phyloP scores from a whole-genome alignment of 306 rosid species.

The Prinsepia uniflora region DNA sequence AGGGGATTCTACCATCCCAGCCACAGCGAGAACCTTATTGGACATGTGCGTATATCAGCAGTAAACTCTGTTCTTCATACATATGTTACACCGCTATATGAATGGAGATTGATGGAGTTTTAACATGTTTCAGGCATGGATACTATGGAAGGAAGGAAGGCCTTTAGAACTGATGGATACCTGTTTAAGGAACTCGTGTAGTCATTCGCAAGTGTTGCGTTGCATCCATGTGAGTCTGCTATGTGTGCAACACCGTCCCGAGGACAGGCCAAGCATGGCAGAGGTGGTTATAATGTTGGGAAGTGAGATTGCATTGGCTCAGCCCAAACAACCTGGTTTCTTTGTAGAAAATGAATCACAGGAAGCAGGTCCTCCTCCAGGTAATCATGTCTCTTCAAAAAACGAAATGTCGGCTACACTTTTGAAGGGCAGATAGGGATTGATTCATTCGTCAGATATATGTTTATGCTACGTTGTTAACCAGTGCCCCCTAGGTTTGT shows the following conservation, averaged over 20 bases:
- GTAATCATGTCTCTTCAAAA: constrained; percentile 14
- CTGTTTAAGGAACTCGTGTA: constrained; percentile 14
- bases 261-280: constrained; percentile 54
- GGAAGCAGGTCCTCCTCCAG: neutral
- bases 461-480: too few species aligned
- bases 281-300: constrained; percentile 43
- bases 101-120: neutral
- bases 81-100: neutral
- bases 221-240: constrained; percentile 47
- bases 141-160: constrained; percentile 27
- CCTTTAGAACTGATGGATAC: constrained; percentile 31
- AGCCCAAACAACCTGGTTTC: constrained; percentile 43
- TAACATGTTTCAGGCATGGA: constrained; percentile 30
- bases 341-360: constrained; percentile 16
- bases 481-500: too few species aligned
- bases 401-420: constrained; percentile 19
- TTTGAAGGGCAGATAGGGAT: constrained; percentile 12
- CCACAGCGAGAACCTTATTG: constrained; percentile 39
- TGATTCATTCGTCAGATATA: neutral
- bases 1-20: constrained; percentile 31
- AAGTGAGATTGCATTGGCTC: constrained; percentile 34
- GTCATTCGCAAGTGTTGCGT: constrained; percentile 18
- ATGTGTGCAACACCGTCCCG: constrained; percentile 42
- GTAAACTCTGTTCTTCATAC: neutral
- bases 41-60: constrained; percentile 39